A percentile compares a stretch with the other conserved stretches of the same genome.
Evolutionary conservation across 352 stramenopile genomes (phyloP).

Genomic region (Phytophthora foliorum): DNA sequence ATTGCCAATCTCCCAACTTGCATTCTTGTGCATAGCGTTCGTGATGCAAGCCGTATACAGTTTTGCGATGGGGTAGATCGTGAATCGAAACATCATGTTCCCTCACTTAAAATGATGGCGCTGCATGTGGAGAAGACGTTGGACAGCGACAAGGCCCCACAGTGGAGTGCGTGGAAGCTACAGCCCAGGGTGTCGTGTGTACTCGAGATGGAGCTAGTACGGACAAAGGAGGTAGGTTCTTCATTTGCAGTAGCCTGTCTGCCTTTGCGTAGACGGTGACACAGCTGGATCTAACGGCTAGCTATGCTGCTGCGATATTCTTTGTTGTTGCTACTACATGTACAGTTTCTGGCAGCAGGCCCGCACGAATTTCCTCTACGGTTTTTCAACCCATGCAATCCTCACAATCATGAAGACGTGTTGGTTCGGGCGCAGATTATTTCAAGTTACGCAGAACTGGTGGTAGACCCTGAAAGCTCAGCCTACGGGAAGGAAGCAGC

Average conservation of each 20-base stretch:
- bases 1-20: slow-evolving; percentile 65
- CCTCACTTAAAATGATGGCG: slow-evolving; percentile 56
- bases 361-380: slow-evolving; percentile 67
- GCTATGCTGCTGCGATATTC: slow-evolving; percentile 1
- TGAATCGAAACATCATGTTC: slow-evolving; percentile 26
- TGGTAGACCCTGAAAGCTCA: slow-evolving; percentile 81
- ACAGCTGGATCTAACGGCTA: slow-evolving; percentile 5
- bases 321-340: not conserved
- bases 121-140: slow-evolving; percentile 46
- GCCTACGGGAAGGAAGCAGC: slow-evolving; percentile 38
- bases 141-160: slow-evolving; percentile 6
- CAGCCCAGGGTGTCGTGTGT: slow-evolving; percentile 53
- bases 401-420: slow-evolving; percentile 80
- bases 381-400: slow-evolving; percentile 85
- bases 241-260: no score
- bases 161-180: slow-evolving; percentile 60
- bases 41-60: slow-evolving; percentile 37
- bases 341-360: slow-evolving; percentile 64
- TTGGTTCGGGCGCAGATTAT: slow-evolving; percentile 78
- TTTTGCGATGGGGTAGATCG: slow-evolving; percentile 31
- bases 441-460: slow-evolving; percentile 86
- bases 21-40: slow-evolving; percentile 60
- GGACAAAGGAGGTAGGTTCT: slow-evolving; percentile 60
- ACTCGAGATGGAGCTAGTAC: slow-evolving; percentile 78
- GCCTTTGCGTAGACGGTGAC: not conserved